Evolutionary conservation across 352 stramenopile genomes (phyloP), one percentile per base, ranked within the genome.

Genomic region (Phytophthora sp.): DNA sequence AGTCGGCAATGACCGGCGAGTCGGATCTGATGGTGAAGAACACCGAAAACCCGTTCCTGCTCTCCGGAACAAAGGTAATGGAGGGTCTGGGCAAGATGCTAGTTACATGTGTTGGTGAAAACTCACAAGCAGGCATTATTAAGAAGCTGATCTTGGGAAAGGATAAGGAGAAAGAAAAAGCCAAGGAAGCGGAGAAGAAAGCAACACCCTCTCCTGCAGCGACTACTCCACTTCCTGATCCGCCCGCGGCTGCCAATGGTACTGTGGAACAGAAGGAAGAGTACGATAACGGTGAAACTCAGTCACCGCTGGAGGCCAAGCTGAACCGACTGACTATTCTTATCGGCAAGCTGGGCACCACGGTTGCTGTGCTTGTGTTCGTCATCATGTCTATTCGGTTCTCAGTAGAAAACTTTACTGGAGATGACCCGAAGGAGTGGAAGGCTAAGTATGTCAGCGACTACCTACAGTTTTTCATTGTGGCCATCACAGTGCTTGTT

Each of bases 11-110:
- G 66, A 98, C 94, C 5, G 94, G 94, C 39, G 94, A 98, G 74
- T 92, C 92, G 0, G 87, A 97, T 17, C 68, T 97, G 21, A 67
- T 98, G 38, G 53, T 62, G 17, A 98, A 98, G 67, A 82, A 79
- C 44, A 62, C 63, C 0, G 77, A 89, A n/a, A 93, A 97, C 63
- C 91, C 92, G 15, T 98, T 98, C 69, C 66, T 99, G 12, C 80
- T 99, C 17, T 98, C 91, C 1, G 96, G 96, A 20, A 98, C 93
- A 18, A 97, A 96, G 32, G 89, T 98, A 21, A 97, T 96, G 72
- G 89, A 96, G 43, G 97, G 97, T 5, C 81, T 94, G 5, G 91
- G 83, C 26, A 87, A 88, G 61, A 98, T 98, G 84, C 72, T 99
- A 28, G 94, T 98, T 7, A 77, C 97, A 9, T 96, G 91, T 24